Conservation (phyloP, 257 asterid genomes). For the Plantago elongata region DNA sequence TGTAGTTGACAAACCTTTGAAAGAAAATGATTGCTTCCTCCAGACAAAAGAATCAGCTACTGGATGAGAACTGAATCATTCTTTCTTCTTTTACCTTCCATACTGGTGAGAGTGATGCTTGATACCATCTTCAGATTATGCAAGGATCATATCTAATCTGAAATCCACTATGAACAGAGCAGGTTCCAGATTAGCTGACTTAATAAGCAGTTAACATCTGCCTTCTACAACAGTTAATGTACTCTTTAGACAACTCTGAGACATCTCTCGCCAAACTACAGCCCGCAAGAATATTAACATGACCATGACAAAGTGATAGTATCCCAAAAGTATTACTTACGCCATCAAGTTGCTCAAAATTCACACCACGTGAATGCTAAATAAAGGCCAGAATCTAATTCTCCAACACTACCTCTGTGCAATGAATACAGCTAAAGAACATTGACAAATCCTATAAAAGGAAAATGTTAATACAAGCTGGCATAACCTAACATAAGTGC, state of each 20-base stretch:
- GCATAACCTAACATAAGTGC: conserved; percentile 12
- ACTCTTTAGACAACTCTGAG: not conserved
- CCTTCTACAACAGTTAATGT: not conserved
- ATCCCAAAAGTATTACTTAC: conserved; percentile 3
- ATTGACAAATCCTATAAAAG: conserved; percentile 8
- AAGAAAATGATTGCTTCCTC: not conserved
- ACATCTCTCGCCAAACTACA: not conserved
- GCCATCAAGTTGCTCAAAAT: conserved; percentile 2
- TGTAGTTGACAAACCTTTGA: not conserved
- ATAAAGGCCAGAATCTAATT: conserved; percentile 35
- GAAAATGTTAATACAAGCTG: not conserved
- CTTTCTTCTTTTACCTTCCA: not conserved
- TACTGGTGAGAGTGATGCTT: not conserved
- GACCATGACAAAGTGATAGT: not conserved
- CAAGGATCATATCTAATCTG: not conserved
- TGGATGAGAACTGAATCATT: not conserved
- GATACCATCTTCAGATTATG: not conserved
- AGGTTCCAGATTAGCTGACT: not conserved
- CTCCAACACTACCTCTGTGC: conserved; percentile 17
- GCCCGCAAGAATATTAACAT: not conserved
- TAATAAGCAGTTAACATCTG: not conserved
- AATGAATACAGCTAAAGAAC: conserved; percentile 6
- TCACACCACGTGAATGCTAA: not conserved
- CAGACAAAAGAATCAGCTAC: conserved; percentile 7
- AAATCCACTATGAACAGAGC: not conserved